A percentile compares a stretch with the other conserved stretches of the same genome.
Evolutionary conservation across 352 stramenopile species (phyloP).

Genomic region (Phytophthora sp.): DNA sequence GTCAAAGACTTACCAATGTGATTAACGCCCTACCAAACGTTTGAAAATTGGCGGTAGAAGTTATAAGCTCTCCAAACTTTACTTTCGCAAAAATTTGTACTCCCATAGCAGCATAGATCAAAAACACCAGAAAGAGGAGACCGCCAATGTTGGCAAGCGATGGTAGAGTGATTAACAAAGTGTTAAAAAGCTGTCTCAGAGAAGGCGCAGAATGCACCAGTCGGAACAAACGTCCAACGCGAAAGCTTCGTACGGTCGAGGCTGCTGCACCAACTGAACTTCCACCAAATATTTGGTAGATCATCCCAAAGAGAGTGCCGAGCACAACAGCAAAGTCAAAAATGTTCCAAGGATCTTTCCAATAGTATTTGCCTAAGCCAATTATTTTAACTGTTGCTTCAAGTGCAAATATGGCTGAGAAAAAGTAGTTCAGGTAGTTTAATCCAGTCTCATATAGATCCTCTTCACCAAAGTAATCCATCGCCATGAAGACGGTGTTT

Average conservation of each 20-base stretch:
- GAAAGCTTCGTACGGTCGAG: constrained; percentile 81
- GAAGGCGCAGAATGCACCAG: constrained; percentile 77
- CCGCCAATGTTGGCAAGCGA: constrained; percentile 87
- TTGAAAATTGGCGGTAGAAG: constrained; percentile 88
- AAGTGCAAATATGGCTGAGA: constrained; percentile 81
- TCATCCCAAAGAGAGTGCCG: constrained; percentile 52
- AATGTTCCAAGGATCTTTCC: constrained; percentile 79
- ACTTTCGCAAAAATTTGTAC: constrained; percentile 92
- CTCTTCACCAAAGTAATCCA: constrained; percentile 87
- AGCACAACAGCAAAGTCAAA: constrained; percentile 84
- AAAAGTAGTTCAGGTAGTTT: constrained; percentile 79
- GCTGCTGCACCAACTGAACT: constrained; percentile 57
- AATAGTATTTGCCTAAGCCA: constrained; percentile 81
- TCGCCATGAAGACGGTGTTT: constrained; percentile 89
- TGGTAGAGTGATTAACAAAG: constrained; percentile 85
- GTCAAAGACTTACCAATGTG: constrained; percentile 43
- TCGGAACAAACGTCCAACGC: constrained; percentile 77
- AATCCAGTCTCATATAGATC: constrained; percentile 64
- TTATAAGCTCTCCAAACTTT: constrained; percentile 68
- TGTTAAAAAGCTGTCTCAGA: constrained; percentile 89
- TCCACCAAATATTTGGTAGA: constrained; percentile 53
- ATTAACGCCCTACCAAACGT: constrained; percentile 76
- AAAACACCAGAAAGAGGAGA: constrained; percentile 91
- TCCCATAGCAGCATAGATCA: constrained; percentile 92
- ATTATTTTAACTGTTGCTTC: constrained; percentile 88